Conservation (phyloP, 139 green algal genomes). For the Desmodesmus armatus region DNA sequence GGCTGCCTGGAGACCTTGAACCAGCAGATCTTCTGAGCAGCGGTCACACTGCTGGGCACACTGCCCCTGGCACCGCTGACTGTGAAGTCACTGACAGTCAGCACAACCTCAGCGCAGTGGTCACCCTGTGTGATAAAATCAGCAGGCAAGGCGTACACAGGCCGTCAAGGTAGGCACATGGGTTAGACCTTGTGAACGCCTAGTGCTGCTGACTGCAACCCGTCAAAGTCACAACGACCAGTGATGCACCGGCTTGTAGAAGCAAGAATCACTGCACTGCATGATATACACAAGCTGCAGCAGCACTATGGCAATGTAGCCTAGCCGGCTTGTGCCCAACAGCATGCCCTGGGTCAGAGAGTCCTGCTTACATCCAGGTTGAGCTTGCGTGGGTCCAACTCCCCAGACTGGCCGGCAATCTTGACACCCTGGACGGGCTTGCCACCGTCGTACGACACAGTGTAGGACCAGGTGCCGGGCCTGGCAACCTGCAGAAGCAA, state of each 20-base stretch:
- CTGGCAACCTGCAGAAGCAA: no score
- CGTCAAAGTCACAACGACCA: no score
- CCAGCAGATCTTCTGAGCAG: conserved; percentile 19
- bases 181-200: neutral
- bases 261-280: no score
- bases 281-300: neutral
- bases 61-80: neutral
- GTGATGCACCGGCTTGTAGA: no score
- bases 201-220: neutral
- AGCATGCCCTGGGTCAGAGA: neutral
- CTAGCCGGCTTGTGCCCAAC: neutral
- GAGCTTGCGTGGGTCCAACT: conserved; percentile 26
- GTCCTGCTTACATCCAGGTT: conserved; percentile 34
- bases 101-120: conserved; percentile 16
- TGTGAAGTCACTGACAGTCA: conserved; percentile 16
- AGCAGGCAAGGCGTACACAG: neutral
- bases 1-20: conserved; percentile 17
- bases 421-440: neutral
- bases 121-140: no score
- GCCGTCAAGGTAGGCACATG: neutral
- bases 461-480: conserved; percentile 29
- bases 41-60: neutral
- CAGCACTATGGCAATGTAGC: neutral
- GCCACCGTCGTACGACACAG: conserved; percentile 9
- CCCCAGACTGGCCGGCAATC: conserved; percentile 27